Percentiles rank a stretch among this genome's conserved stretches.
These are phyloP conservation scores for Neurospora sp. DNA, from an alignment of 495 filamentous ascomycete genomes.

Conservation along the genomic window DNA sequence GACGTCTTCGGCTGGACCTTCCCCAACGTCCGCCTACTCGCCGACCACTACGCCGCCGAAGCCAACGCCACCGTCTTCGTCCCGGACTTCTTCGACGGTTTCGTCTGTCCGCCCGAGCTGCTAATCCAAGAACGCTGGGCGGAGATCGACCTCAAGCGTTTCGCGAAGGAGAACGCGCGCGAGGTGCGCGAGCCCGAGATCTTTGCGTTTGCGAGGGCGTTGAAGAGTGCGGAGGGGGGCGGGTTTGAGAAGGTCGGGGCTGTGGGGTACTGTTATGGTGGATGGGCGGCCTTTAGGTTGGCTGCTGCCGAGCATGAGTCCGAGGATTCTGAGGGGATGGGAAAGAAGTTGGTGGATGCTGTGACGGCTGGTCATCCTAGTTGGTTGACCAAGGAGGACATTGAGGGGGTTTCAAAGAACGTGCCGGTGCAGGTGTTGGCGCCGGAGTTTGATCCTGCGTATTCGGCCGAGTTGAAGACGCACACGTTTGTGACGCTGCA, in stretches of 20 bases:
- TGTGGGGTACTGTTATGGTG: conserved; percentile 53
- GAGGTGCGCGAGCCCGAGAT: conserved; percentile 44
- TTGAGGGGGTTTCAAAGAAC: conserved; percentile 29
- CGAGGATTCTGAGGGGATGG: conserved; percentile 11
- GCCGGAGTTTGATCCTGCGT: conserved; percentile 42
- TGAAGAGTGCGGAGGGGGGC: conserved; percentile 20
- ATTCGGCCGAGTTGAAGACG: conserved; percentile 42
- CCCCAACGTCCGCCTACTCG: conserved; percentile 44
- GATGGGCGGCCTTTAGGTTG: conserved; percentile 45
- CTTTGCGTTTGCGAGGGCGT: conserved; percentile 33
- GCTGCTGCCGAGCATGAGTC: conserved; percentile 21
- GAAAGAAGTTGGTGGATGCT: conserved; percentile 41
- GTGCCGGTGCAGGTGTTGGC: conserved; percentile 51
- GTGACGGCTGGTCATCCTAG: conserved; percentile 46
- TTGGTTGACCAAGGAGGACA: conserved; percentile 35
- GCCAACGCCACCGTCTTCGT: conserved; percentile 42
- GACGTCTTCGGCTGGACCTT: conserved; percentile 53
- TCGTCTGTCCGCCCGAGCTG: conserved; percentile 20
- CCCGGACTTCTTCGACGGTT: conserved; percentile 45
- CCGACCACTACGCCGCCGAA: conserved; percentile 46
- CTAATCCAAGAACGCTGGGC: conserved; percentile 20
- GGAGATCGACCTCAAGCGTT: conserved; percentile 31
- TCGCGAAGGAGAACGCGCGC: conserved; percentile 29
- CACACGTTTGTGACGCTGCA: conserved; percentile 33
- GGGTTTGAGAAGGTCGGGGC: conserved; percentile 37